These are phyloP conservation scores for Cicer cuneatum DNA, from an alignment of 306 rosid genomes.

Conservation along the genomic window DNA sequence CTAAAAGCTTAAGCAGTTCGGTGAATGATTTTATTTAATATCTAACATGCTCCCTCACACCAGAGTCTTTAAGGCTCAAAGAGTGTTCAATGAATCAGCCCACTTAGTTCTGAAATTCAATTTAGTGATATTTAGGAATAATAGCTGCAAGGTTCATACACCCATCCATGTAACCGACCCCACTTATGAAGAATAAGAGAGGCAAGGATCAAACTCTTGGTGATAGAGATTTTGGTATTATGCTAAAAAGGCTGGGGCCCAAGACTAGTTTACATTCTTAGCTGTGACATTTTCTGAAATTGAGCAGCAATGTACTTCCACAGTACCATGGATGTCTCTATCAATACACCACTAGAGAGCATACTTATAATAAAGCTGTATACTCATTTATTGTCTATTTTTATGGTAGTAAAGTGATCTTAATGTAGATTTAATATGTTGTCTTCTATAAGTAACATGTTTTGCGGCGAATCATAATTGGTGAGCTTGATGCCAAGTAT, in stretches of 20 bases:
- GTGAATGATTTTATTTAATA: not conserved
- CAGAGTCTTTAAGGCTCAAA: not conserved
- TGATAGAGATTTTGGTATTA: slow-evolving; percentile 15
- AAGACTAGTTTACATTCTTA: slow-evolving; percentile 1
- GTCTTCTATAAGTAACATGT: slow-evolving; percentile 6
- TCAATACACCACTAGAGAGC: not conserved
- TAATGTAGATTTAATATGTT: slow-evolving; percentile 22
- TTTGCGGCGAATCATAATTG: slow-evolving; percentile 24
- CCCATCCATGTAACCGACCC: slow-evolving; percentile 7
- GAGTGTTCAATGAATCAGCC: slow-evolving; percentile 8
- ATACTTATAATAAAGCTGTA: not conserved
- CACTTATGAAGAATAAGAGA: slow-evolving; percentile 1
- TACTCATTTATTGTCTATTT: not conserved
- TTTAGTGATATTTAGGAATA: slow-evolving; percentile 10
- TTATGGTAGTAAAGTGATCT: slow-evolving; percentile 22
- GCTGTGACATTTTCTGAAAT: slow-evolving; percentile 20
- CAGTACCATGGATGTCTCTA: slow-evolving; percentile 8
- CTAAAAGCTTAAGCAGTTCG: not conserved
- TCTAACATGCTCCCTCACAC: not conserved
- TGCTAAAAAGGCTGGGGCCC: not conserved
- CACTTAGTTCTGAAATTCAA: not conserved
- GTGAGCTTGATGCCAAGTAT: slow-evolving; percentile 50
- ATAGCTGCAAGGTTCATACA: not conserved
- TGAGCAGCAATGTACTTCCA: slow-evolving; percentile 7
- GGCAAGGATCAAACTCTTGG: slow-evolving; percentile 19